These are phyloP conservation scores for Termitomyces heimii DNA, from an alignment of 768 basidiomycete species.

Conservation along the genomic window DNA sequence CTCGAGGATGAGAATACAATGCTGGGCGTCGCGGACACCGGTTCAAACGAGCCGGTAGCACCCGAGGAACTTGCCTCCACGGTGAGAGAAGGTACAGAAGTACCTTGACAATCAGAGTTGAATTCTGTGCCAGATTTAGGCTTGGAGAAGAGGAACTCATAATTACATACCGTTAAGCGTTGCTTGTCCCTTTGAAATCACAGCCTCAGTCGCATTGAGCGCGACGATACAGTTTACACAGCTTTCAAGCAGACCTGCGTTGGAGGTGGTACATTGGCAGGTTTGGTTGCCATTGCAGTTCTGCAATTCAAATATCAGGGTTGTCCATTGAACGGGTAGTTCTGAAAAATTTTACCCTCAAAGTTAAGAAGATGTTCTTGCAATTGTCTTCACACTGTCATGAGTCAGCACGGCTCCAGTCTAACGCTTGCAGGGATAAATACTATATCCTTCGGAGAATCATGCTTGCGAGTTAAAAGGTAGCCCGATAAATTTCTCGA, in stretches of 20 bases:
- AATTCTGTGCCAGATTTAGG: background rate
- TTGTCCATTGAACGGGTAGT: too few relatives aligned
- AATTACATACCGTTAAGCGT: slow-evolving; percentile 20
- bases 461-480: slow-evolving; percentile 2
- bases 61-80: background rate
- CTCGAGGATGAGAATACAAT: background rate
- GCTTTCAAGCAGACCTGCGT: slow-evolving; percentile 17
- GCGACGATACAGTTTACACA: slow-evolving; percentile 26
- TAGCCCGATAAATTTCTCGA: background rate
- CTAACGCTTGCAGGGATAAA: background rate
- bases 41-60: background rate
- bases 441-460: background rate
- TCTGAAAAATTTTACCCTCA: background rate
- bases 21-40: background rate
- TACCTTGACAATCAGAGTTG: background rate
- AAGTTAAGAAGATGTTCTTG: background rate
- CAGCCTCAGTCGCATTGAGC: slow-evolving; percentile 7
- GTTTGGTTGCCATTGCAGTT: slow-evolving; percentile 14
- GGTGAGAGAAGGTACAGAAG: background rate
- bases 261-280: slow-evolving; percentile 21
- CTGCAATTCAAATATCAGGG: slow-evolving; percentile 7
- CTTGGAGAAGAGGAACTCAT: background rate
- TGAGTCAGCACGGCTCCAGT: slow-evolving; percentile 8
- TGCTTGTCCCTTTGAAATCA: slow-evolving; percentile 14
- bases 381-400: slow-evolving; percentile 6